Evolutionary conservation across 2,329 filamentous ascomycete species (phyloP).

Genomic region (Aureobasidium sp.): DNA sequence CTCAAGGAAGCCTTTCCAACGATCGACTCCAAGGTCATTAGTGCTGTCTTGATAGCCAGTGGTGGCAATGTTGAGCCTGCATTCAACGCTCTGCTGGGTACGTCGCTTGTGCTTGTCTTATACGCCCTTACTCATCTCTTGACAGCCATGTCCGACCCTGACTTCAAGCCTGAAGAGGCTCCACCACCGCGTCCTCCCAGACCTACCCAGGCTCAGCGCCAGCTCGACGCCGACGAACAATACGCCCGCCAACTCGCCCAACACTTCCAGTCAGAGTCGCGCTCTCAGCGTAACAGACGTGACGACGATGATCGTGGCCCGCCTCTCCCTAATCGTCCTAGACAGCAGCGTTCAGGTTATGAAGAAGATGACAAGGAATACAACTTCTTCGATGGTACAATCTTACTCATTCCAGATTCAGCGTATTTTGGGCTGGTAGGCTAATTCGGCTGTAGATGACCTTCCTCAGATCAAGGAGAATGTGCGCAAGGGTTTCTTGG

Average conservation of each 20-base stretch:
- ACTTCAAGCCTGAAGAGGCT: slow-evolving; percentile 39
- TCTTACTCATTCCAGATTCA: not conserved
- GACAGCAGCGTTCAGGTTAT: slow-evolving; percentile 22
- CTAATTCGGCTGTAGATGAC: slow-evolving; percentile 54
- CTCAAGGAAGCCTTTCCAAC: slow-evolving; percentile 88
- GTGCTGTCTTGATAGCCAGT: slow-evolving; percentile 79
- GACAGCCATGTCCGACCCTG: slow-evolving; percentile 46
- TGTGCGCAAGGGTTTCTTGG: slow-evolving; percentile 84
- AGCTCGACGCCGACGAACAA: slow-evolving; percentile 82
- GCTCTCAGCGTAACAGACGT: slow-evolving; percentile 28
- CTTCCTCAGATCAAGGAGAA: slow-evolving; percentile 89
- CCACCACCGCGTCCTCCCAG: slow-evolving; percentile 71
- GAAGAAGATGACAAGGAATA: slow-evolving; percentile 61
- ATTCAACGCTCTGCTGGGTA: slow-evolving; percentile 88
- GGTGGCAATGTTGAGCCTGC: slow-evolving; percentile 82
- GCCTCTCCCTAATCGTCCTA: slow-evolving; percentile 34
- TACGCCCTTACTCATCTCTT: not conserved
- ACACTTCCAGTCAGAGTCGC: slow-evolving; percentile 54
- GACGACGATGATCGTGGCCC: slow-evolving; percentile 25
- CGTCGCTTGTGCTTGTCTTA: slow-evolving; percentile 16
- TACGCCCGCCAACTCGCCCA: slow-evolving; percentile 90
- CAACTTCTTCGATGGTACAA: slow-evolving; percentile 74
- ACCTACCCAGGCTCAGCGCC: slow-evolving; percentile 53
- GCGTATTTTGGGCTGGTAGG: not conserved
- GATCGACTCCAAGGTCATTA: slow-evolving; percentile 73